Evolutionary conservation across 352 stramenopile species (phyloP).

Genomic region (Globisporangium apiculatum): DNA sequence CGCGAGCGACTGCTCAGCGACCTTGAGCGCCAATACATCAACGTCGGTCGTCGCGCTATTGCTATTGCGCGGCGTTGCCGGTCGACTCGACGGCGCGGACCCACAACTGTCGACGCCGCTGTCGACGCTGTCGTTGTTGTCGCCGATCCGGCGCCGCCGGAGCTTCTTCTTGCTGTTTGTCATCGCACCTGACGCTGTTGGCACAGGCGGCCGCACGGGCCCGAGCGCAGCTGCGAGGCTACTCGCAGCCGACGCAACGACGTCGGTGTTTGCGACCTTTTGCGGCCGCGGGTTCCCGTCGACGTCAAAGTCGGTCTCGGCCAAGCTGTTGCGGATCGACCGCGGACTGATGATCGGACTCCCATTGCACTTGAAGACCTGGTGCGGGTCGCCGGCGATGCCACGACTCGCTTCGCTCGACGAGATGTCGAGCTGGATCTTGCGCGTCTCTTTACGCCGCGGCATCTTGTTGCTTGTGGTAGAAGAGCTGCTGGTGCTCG

Average conservation of each 20-base stretch:
- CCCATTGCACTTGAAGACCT: conserved; percentile 53
- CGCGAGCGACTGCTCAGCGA: conserved; percentile 38
- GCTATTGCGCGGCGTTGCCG: conserved; percentile 7
- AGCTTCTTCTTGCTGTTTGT: not conserved
- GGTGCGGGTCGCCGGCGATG: conserved; percentile 28
- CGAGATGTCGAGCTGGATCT: conserved; percentile 30
- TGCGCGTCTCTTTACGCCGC: conserved; percentile 49
- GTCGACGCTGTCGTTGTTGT: conserved; percentile 3
- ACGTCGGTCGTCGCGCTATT: conserved; percentile 13
- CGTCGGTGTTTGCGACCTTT: conserved; percentile 13
- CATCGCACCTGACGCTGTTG: conserved; percentile 5
- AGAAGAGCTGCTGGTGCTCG: not conserved
- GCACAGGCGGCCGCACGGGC: not conserved
- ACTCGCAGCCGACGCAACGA: not conserved
- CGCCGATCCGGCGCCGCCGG: conserved; percentile 7
- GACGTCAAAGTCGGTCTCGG: conserved; percentile 42
- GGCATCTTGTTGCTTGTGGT: conserved; percentile 20
- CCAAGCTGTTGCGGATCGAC: conserved; percentile 56
- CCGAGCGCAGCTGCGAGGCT: not conserved
- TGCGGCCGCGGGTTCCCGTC: conserved; percentile 32
- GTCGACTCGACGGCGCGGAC: not conserved
- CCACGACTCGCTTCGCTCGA: conserved; percentile 14
- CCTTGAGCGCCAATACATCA: conserved; percentile 22
- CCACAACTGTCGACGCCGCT: no score
- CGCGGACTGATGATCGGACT: conserved; percentile 62